Evolutionary conservation across 805 yeast species (phyloP).

Genomic region (Candida tibetensis): DNA sequence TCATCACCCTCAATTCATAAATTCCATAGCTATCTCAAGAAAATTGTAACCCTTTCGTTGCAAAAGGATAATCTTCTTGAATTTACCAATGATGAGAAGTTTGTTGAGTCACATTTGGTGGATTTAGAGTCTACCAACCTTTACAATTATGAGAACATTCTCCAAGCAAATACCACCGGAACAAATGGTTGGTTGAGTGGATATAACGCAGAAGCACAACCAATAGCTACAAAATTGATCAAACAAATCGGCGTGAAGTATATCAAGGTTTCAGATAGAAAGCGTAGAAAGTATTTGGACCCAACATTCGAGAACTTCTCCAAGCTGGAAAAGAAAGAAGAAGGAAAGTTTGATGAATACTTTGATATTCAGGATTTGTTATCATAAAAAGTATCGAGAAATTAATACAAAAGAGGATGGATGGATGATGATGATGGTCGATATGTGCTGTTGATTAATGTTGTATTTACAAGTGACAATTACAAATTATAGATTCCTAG

Average conservation of each 20-base stretch:
- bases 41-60: conserved; percentile 23
- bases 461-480: no score
- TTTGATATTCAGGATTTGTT: conserved; percentile 13
- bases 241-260: conserved; percentile 22
- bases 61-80: conserved; percentile 15
- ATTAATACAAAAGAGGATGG: background rate
- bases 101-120: conserved; percentile 22
- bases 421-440: no score
- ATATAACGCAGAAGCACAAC: conserved; percentile 11
- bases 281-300: conserved; percentile 11
- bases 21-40: conserved; percentile 22
- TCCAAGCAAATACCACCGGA: conserved; percentile 16
- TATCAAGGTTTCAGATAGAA: conserved; percentile 15
- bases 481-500: no score
- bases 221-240: conserved; percentile 19
- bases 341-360: conserved; percentile 9
- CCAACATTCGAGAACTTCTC: conserved; percentile 3
- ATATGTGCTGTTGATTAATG: no score
- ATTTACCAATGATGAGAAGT: conserved; percentile 22
- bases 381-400: background rate
- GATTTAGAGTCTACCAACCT: conserved; percentile 23
- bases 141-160: conserved; percentile 29
- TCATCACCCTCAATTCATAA: conserved; percentile 32
- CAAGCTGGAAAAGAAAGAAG: conserved; percentile 3
- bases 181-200: conserved; percentile 17